These are phyloP conservation scores for Petrea volubilis DNA, from an alignment of 257 asterid genomes.

Conservation along the genomic window DNA sequence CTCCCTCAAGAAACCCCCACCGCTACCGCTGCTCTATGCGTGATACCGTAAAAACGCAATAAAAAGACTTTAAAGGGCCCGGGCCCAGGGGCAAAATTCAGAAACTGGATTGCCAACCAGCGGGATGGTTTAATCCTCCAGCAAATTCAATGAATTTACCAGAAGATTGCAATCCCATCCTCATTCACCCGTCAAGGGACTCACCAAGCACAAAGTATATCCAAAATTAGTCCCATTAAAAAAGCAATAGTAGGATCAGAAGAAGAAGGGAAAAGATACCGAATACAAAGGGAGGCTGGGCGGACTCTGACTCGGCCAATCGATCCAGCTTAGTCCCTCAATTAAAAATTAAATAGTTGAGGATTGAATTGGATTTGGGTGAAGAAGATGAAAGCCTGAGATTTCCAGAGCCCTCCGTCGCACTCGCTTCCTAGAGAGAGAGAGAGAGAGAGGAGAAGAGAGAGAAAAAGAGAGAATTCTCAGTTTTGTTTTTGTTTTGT, in stretches of 20 bases:
- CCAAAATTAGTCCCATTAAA: slow-evolving; percentile 42
- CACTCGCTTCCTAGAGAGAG: too few relatives aligned
- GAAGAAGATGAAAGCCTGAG: background rate
- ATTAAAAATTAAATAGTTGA: background rate
- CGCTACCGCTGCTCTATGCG: slow-evolving; percentile 20
- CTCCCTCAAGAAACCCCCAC: slow-evolving; percentile 26
- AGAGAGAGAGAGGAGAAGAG: too few relatives aligned
- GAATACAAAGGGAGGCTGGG: background rate
- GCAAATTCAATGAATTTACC: slow-evolving; percentile 66
- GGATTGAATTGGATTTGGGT: slow-evolving; percentile 22
- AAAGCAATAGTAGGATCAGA: slow-evolving; percentile 1
- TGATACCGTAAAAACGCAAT: slow-evolving; percentile 3
- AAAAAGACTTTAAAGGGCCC: slow-evolving; percentile 8
- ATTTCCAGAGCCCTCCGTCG: slow-evolving; percentile 39
- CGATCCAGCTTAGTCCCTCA: slow-evolving; percentile 33
- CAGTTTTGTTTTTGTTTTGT: slow-evolving; percentile 16
- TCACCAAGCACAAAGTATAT: slow-evolving; percentile 31
- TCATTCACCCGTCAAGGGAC: slow-evolving; percentile 50
- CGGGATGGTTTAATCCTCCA: slow-evolving; percentile 56
- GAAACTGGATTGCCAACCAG: slow-evolving; percentile 26
- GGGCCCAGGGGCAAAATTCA: slow-evolving; percentile 29
- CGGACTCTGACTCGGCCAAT: slow-evolving; percentile 18
- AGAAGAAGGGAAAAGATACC: background rate
- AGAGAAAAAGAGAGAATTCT: slow-evolving; percentile 30
- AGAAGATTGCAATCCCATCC: slow-evolving; percentile 97